These are phyloP conservation scores for Suillus ampliporus DNA, from an alignment of 768 basidiomycete species.

Conservation along the genomic window DNA sequence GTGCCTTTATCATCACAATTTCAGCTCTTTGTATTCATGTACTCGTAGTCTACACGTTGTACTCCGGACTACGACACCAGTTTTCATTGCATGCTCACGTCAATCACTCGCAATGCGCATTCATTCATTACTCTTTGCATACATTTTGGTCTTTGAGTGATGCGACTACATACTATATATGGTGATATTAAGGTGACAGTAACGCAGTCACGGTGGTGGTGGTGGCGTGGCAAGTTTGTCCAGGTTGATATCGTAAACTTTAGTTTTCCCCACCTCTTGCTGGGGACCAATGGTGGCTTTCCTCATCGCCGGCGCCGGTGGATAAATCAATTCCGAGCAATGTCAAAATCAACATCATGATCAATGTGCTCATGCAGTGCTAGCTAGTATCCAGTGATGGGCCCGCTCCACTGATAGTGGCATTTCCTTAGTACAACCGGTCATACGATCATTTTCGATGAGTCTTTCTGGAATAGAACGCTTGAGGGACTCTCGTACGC, in stretches of 20 bases:
- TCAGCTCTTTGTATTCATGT: not conserved
- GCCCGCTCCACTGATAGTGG: too few relatives aligned
- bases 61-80: not conserved
- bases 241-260: not conserved
- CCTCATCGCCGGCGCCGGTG: too few relatives aligned
- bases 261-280: not conserved
- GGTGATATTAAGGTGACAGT: not conserved
- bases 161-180: not conserved
- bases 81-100: not conserved
- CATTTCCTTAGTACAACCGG: too few relatives aligned
- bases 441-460: too few relatives aligned
- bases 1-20: not conserved
- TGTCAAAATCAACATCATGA: too few relatives aligned
- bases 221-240: not conserved
- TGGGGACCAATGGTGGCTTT: too few relatives aligned
- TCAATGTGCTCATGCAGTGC: too few relatives aligned
- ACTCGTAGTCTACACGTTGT: not conserved
- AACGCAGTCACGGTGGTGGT: not conserved
- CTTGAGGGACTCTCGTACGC: too few relatives aligned
- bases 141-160: not conserved
- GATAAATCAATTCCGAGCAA: too few relatives aligned
- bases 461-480: too few relatives aligned
- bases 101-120: not conserved
- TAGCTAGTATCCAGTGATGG: too few relatives aligned
- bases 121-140: not conserved